Conservation (phyloP, 768 basidiomycete species). For the Lentinula aciculospora region DNA sequence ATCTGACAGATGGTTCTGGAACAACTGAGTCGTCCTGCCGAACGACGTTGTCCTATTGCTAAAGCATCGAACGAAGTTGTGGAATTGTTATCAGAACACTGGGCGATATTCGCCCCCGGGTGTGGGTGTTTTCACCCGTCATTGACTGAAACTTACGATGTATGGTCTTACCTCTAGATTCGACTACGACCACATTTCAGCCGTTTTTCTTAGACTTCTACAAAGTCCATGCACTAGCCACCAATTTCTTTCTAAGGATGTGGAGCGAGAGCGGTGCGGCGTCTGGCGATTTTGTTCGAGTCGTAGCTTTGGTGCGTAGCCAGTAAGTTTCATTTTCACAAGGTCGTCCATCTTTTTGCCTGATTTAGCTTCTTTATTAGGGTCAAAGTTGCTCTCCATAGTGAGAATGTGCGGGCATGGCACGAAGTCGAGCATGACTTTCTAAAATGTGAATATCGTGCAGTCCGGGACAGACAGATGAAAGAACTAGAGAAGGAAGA, state of each 20-base stretch:
- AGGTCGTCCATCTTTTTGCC: background rate
- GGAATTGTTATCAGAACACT: conserved; percentile 78
- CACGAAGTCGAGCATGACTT: conserved; percentile 81
- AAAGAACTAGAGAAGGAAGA: conserved; percentile 86
- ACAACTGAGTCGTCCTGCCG: conserved; percentile 67
- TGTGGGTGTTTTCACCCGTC: conserved; percentile 38
- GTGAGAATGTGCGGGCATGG: conserved; percentile 75
- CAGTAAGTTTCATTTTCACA: conserved; percentile 51
- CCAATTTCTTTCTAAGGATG: conserved; percentile 87
- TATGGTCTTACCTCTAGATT: conserved; percentile 52
- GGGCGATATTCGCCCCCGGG: conserved; percentile 81
- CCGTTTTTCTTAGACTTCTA: conserved; percentile 86
- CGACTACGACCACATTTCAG: conserved; percentile 75
- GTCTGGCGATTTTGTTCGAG: conserved; percentile 68
- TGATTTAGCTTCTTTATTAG: conserved; percentile 28
- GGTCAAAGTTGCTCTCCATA: conserved; percentile 69
- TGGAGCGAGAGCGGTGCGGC: conserved; percentile 87
- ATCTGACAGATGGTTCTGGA: conserved; percentile 63
- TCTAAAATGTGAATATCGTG: conserved; percentile 75
- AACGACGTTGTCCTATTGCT: conserved; percentile 78
- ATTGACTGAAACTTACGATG: conserved; percentile 8
- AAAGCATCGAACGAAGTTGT: conserved; percentile 84
- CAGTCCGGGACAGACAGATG: conserved; percentile 86
- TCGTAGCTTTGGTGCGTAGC: conserved; percentile 73
- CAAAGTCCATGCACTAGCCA: conserved; percentile 74